Conservation (phyloP, 2,329 filamentous ascomycete genomes). For the Whalleya microplaca region DNA sequence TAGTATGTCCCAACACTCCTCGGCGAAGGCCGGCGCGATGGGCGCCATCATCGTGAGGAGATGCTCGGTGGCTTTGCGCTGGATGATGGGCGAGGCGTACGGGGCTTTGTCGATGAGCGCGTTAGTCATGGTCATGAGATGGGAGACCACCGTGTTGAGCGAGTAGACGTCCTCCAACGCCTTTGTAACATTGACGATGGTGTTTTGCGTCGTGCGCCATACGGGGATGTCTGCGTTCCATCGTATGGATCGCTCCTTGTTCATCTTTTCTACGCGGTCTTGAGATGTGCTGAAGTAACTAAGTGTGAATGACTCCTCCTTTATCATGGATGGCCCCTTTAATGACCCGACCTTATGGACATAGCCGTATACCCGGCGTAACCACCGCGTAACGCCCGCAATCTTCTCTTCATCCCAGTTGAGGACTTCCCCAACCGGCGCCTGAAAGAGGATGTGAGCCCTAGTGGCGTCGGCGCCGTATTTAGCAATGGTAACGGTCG, state of each 20-base stretch:
- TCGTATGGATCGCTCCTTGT: conserved; percentile 30
- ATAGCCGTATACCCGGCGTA: conserved; percentile 67
- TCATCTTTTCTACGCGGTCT: conserved; percentile 37
- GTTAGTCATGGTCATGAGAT: conserved; percentile 83
- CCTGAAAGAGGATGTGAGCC: conserved; percentile 87
- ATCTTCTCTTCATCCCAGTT: conserved; percentile 90
- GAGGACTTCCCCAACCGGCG: conserved; percentile 79
- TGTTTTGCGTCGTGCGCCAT: conserved; percentile 69
- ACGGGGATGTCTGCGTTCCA: conserved; percentile 55
- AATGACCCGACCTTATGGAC: conserved; percentile 41
- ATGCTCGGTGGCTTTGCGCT: conserved; percentile 52
- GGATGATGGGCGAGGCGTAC: conserved; percentile 48
- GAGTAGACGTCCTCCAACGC: conserved; percentile 74
- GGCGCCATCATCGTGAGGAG: conserved; percentile 77
- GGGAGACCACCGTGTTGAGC: conserved; percentile 82
- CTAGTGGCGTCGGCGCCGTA: conserved; percentile 84
- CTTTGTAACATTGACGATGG: conserved; percentile 67
- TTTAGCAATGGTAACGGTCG: conserved; percentile 69
- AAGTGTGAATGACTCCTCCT: too few species aligned
- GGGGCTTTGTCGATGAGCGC: conserved; percentile 54
- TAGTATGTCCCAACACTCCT: conserved; percentile 76
- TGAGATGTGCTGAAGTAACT: conserved; percentile 45
- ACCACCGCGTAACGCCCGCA: conserved; percentile 79
- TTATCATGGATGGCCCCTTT: too few species aligned
- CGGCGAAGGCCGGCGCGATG: conserved; percentile 77